phyloP scores from a whole-genome alignment of 805 yeast species.

The Metschnikowia arizonensis region DNA sequence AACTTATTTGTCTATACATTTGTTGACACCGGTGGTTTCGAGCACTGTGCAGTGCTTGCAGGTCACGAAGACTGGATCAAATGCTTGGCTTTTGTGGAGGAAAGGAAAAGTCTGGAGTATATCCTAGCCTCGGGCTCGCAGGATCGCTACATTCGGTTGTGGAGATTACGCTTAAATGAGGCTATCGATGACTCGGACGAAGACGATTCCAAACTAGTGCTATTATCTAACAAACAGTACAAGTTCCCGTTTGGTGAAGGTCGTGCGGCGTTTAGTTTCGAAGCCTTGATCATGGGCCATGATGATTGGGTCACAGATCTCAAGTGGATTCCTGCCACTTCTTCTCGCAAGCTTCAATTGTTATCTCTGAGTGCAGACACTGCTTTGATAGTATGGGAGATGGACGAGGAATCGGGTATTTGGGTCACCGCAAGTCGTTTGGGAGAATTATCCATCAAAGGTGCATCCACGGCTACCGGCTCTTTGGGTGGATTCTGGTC shows the following conservation, averaged over 20 bases:
- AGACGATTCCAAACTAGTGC: constrained; percentile 46
- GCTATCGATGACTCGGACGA: constrained; percentile 55
- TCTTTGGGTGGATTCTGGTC: constrained; percentile 70
- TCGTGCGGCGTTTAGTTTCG: constrained; percentile 65
- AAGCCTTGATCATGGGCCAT: constrained; percentile 94
- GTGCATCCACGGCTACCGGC: constrained; percentile 98
- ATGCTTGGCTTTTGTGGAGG: constrained; percentile 56
- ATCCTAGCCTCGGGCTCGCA: constrained; percentile 87
- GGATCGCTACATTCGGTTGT: constrained; percentile 84
- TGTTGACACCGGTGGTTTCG: constrained; percentile 20
- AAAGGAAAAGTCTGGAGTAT: constrained; percentile 46
- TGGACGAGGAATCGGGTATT: constrained; percentile 79
- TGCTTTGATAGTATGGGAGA: constrained; percentile 89
- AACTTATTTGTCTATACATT: constrained; percentile 53
- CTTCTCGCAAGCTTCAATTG: constrained; percentile 42
- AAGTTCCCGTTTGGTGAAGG: constrained; percentile 40
- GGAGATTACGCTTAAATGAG: constrained; percentile 67
- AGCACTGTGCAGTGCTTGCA: constrained; percentile 50
- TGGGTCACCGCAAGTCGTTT: constrained; percentile 81
- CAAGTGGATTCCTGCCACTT: constrained; percentile 63
- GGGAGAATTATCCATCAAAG: constrained; percentile 92
- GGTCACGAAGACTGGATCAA: constrained; percentile 99
- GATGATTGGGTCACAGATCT: constrained; percentile 95
- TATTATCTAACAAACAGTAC: constrained; percentile 70
- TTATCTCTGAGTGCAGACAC: constrained; percentile 91